These are phyloP conservation scores for Cladorrhinum sp. DNA, from an alignment of 2,329 filamentous ascomycete genomes.

Conservation along the genomic window DNA sequence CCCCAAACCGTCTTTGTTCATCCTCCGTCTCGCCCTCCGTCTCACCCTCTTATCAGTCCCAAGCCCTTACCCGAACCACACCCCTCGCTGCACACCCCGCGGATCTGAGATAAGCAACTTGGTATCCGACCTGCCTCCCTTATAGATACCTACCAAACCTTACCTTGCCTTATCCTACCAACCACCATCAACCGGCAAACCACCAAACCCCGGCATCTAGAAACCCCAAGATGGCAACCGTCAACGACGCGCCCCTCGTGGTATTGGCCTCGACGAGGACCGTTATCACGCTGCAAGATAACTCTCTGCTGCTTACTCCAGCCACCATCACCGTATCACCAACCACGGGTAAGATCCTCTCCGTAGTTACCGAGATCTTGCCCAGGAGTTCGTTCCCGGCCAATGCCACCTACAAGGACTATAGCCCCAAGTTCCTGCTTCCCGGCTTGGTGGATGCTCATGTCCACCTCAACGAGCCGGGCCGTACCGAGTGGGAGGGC, in stretches of 20 bases:
- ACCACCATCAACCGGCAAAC: neutral
- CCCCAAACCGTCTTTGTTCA: neutral
- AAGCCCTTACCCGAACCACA: neutral
- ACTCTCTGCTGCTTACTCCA: conserved; percentile 63
- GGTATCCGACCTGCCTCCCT: neutral
- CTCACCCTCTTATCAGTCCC: conserved; percentile 5
- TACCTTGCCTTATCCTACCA: conserved; percentile 5
- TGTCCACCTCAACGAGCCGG: conserved; percentile 96
- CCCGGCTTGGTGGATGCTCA: conserved; percentile 95
- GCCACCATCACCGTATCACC: conserved; percentile 81
- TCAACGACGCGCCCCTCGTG: conserved; percentile 47
- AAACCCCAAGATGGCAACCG: conserved; percentile 32
- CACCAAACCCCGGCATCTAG: neutral
- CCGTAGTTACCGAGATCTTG: conserved; percentile 70
- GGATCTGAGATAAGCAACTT: conserved; percentile 3
- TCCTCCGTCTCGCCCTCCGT: conserved; percentile 4
- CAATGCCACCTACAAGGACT: conserved; percentile 72
- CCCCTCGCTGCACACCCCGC: neutral
- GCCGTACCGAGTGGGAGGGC: conserved; percentile 96
- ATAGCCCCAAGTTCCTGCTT: conserved; percentile 79
- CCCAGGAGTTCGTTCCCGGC: conserved; percentile 70
- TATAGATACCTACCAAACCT: neutral
- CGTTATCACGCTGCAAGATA: conserved; percentile 68
- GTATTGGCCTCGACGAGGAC: conserved; percentile 83
- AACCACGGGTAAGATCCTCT: conserved; percentile 77